These are phyloP conservation scores for Trametes polyzona DNA, from an alignment of 1,284 basidiomycete genomes.

Conservation along the genomic window DNA sequence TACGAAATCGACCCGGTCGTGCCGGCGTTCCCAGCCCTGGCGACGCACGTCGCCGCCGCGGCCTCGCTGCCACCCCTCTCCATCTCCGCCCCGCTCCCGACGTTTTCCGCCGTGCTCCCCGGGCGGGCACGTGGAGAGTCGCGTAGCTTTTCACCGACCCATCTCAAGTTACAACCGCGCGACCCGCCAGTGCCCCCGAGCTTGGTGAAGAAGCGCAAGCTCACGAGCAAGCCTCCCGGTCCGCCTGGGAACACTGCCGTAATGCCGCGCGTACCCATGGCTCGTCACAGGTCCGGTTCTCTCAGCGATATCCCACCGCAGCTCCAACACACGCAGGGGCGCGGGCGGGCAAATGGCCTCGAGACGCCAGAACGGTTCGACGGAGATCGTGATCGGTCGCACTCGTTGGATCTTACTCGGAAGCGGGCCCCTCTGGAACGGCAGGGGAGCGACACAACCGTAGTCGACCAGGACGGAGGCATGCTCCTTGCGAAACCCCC, in stretches of 20 bases:
- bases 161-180: conserved; percentile 28
- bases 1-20: conserved; percentile 8
- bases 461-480: conserved; percentile 6
- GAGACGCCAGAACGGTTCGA: neutral
- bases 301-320: conserved; percentile 8
- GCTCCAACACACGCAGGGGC: neutral
- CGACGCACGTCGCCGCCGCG: neutral
- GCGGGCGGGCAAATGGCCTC: neutral
- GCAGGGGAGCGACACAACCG: conserved; percentile 18
- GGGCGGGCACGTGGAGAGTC: conserved; percentile 6
- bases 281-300: conserved; percentile 10
- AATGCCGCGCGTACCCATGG: neutral
- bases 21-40: conserved; percentile 14
- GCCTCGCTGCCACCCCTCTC: neutral
- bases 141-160: conserved; percentile 31
- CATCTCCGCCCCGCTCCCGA: neutral
- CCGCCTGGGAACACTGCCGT: neutral
- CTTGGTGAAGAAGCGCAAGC: conserved; percentile 32
- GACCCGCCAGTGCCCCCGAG: conserved; percentile 37
- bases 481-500: neutral
- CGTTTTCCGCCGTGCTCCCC: conserved; percentile 1
- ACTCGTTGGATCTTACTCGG: neutral
- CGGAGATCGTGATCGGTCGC: neutral
- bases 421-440: conserved; percentile 4
- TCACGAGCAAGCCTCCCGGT: neutral